phyloP scores from a whole-genome alignment of 164 flowering plant genomes.

The Brasenia schreberi region DNA sequence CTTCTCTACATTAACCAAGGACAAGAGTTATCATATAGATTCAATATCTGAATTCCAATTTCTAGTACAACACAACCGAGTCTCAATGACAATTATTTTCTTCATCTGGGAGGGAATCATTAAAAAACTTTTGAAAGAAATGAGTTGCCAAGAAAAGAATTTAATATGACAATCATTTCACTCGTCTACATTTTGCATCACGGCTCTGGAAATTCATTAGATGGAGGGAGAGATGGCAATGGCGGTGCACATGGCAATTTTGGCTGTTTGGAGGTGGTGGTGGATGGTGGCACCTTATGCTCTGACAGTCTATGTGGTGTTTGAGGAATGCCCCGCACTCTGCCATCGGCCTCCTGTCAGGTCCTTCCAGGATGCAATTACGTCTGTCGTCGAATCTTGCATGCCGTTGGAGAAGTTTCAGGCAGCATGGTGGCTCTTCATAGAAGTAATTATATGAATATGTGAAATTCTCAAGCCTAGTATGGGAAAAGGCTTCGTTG shows the following conservation, averaged over 20 bases:
- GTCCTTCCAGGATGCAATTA: slow-evolving; percentile 46
- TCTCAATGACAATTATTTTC: too few relatives aligned
- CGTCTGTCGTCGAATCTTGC: slow-evolving; percentile 14
- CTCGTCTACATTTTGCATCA: neutral
- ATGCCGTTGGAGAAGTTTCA: slow-evolving; percentile 5
- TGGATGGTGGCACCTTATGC: neutral
- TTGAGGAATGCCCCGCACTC: slow-evolving; percentile 43
- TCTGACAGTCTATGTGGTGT: slow-evolving; percentile 36
- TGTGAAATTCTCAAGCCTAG: slow-evolving; percentile 31
- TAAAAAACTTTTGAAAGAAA: too few relatives aligned
- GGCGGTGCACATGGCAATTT: slow-evolving; percentile 1
- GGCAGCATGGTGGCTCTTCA: slow-evolving; percentile 43
- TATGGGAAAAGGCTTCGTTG: too few relatives aligned
- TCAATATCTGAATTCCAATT: too few relatives aligned
- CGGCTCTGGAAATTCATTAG: neutral
- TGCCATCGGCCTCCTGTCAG: slow-evolving; percentile 25
- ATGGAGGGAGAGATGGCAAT: slow-evolving; percentile 1
- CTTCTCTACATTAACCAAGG: too few relatives aligned
- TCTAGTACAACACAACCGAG: too few relatives aligned
- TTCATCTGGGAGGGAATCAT: too few relatives aligned
- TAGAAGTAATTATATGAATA: slow-evolving; percentile 65
- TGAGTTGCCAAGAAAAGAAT: too few relatives aligned
- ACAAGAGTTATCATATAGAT: too few relatives aligned
- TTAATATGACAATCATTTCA: too few relatives aligned
- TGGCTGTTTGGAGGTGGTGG: slow-evolving; percentile 3